Base-by-base conservation (phyloP, 2,329 filamentous ascomycete species). In the Dothideomycetidae sp. region DNA sequence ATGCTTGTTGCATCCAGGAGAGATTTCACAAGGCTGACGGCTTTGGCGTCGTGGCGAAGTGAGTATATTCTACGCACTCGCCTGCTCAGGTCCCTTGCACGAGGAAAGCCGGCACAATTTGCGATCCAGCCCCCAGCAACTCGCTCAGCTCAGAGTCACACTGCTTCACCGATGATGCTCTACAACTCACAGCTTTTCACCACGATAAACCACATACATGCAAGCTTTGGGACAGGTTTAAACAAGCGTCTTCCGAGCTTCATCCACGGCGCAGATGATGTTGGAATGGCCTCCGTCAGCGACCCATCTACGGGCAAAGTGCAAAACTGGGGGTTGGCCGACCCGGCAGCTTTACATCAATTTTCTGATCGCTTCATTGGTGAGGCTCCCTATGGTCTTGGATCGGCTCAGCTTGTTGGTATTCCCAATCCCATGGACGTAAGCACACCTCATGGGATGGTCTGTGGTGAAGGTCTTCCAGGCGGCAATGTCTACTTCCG, bases 41-140 rank as follows among this genome's bases (percentile, higher is more conserved):
- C 76, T 3, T 62, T 86, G 43, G 81, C 85, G n/a, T 90, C 86
- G 5, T 96, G 90, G 88, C 74, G 88, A 48, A 94, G 83, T 58
- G 90, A 98, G 57, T 98, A 96, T 52, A 79, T 96, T 33, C 62
- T 93, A 40, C 73, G 90, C 32, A 94, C 85, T 2, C 73, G 83
- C 32, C 70, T 96, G 36, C 63, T 96, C 36, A 74, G 85, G 31
- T 90, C 82, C 44, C 65, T 96, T 40, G 71, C 71, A 32, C 76
- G 83, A 42, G 90, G 88, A 35, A 93, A 86, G 53, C 84, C 88
- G 16, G 55, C 62, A 10, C 69, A 77, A 26, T 62, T 65, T 7
- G 54, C 67, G 18, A 59, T 64, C 32, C 60, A 66, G 50, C 54
- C 71, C 39, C 71, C 73, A 9, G 60, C 70, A 5, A 57, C 66